Conservation (phyloP, 2,329 filamentous ascomycete species). For the Fusarium newnesense region DNA sequence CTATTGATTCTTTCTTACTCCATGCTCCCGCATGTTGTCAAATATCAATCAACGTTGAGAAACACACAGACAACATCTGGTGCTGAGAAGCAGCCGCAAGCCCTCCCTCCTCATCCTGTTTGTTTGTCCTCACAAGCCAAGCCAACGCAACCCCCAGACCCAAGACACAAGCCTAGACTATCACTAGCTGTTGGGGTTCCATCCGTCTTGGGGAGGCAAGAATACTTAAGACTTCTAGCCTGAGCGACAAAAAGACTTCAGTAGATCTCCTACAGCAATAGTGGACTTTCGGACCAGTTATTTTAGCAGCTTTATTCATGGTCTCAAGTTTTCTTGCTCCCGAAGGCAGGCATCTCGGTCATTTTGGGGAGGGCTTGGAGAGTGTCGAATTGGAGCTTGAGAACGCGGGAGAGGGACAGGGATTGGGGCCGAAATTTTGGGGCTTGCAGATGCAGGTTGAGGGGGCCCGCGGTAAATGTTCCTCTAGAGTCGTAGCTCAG, state of each 20-base stretch:
- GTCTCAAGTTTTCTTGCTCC: not conserved
- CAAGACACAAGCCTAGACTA: not conserved
- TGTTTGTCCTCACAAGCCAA: constrained; percentile 1
- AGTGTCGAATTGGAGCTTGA: constrained; percentile 31
- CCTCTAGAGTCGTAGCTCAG: constrained; percentile 25
- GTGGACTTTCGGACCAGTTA: not conserved
- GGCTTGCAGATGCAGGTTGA: constrained; percentile 34
- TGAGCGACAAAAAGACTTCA: not conserved
- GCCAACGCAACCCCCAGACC: constrained; percentile 26
- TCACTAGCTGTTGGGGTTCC: constrained; percentile 29
- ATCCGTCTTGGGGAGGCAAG: not conserved
- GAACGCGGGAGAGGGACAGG: constrained; percentile 15
- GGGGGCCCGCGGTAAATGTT: constrained; percentile 35
- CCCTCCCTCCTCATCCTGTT: constrained; percentile 14
- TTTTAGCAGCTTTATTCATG: not conserved
- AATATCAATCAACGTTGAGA: not conserved
- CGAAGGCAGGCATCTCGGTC: constrained; percentile 10
- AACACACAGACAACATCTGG: constrained; percentile 9
- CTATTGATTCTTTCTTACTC: not conserved
- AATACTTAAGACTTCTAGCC: not conserved
- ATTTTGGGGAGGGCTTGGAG: constrained; percentile 32
- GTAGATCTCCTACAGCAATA: not conserved
- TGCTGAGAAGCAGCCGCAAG: constrained; percentile 20
- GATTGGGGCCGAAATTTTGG: constrained; percentile 33
- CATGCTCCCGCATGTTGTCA: not conserved